These are phyloP conservation scores for Cornus controversa DNA, from an alignment of 148 eudicot species.

Conservation along the genomic window DNA sequence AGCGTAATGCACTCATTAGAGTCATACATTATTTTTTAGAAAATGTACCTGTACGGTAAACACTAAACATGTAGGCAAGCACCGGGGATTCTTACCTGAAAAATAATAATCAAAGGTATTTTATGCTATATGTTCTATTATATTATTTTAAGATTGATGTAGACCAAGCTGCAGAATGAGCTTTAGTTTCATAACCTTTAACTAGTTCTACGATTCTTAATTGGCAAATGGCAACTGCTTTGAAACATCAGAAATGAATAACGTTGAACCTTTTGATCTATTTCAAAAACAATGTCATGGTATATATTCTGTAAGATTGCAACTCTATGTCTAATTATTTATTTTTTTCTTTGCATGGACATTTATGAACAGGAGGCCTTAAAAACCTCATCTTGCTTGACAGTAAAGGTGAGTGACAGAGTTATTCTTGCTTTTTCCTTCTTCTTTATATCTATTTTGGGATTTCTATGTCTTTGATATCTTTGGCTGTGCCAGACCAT, in stretches of 20 bases:
- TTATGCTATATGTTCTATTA: too few relatives aligned
- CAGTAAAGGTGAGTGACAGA: not conserved
- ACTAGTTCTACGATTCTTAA: not conserved
- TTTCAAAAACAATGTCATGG: not conserved
- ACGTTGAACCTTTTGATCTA: not conserved
- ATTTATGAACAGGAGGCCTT: conserved; percentile 10
- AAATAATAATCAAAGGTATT: too few relatives aligned
- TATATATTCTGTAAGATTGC: not conserved
- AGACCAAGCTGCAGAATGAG: too few relatives aligned
- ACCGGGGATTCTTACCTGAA: too few relatives aligned
- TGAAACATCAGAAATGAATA: not conserved
- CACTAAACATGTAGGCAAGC: too few relatives aligned
- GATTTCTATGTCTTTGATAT: too few relatives aligned
- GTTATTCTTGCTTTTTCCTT: too few relatives aligned
- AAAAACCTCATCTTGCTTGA: not conserved
- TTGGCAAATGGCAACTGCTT: not conserved
- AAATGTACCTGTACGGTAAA: not conserved
- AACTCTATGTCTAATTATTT: not conserved
- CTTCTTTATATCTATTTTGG: too few relatives aligned
- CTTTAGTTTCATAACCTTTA: not conserved
- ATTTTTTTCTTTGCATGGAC: not conserved
- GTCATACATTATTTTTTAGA: too few relatives aligned
- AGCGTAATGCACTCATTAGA: too few relatives aligned
- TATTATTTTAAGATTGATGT: too few relatives aligned
- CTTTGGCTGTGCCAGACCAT: too few relatives aligned